Evolutionary conservation across 345 rosid genomes (phyloP).

Genomic region (Passiflora organensis): DNA sequence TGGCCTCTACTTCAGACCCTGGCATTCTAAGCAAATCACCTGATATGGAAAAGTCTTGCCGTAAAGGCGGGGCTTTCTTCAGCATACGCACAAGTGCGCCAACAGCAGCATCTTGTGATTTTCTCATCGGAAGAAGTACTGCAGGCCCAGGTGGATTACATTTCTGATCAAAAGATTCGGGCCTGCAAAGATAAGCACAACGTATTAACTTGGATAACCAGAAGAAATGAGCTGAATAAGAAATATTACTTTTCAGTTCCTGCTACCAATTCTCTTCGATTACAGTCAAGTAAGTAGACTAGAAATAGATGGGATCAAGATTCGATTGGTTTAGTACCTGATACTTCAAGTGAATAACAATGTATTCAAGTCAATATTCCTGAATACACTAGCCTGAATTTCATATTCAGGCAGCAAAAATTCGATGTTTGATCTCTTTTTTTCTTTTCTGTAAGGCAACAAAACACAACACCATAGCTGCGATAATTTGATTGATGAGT

Average conservation of each 20-base stretch:
- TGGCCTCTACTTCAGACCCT: slow-evolving; percentile 28
- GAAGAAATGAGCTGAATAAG: background rate
- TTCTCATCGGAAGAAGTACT: slow-evolving; percentile 37
- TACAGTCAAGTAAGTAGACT: too few relatives aligned
- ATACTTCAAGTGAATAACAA: too few relatives aligned
- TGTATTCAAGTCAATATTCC: too few relatives aligned
- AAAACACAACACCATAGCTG: too few relatives aligned
- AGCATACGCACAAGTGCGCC: slow-evolving; percentile 82
- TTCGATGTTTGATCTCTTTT: too few relatives aligned
- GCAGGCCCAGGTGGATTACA: slow-evolving; percentile 45
- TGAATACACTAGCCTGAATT: too few relatives aligned
- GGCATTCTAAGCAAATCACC: slow-evolving; percentile 21
- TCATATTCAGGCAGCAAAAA: too few relatives aligned
- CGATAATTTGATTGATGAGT: too few relatives aligned
- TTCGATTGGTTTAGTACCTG: too few relatives aligned
- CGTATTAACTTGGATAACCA: background rate
- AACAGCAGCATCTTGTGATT: slow-evolving; percentile 85
- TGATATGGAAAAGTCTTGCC: slow-evolving; percentile 42
- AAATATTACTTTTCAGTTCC: background rate
- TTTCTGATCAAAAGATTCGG: slow-evolving; percentile 54
- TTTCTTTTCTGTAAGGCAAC: too few relatives aligned
- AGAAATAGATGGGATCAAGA: too few relatives aligned
- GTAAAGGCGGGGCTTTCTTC: slow-evolving; percentile 83
- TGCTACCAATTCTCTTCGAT: background rate
- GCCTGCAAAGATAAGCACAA: slow-evolving; percentile 30